phyloP scores from a whole-genome alignment of 768 basidiomycete species.

The Daedalea quercina region DNA sequence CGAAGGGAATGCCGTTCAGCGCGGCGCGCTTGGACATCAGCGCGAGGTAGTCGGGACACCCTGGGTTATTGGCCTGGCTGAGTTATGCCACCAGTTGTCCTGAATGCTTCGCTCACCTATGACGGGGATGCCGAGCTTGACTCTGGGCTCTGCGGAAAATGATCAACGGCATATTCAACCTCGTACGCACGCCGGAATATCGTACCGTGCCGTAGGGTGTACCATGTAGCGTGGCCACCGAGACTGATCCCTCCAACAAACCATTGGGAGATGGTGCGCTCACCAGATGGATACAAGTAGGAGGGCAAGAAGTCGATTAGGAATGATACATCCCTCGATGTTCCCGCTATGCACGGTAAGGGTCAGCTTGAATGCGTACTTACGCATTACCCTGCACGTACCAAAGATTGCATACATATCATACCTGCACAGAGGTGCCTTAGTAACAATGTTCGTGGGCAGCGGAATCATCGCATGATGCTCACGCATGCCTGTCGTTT shows the following conservation, averaged over 20 bases:
- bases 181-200: not conserved
- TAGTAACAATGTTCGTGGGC: constrained; percentile 1
- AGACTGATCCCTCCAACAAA: constrained; percentile 71
- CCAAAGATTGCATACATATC: constrained; percentile 46
- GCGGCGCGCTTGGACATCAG: constrained; percentile 55
- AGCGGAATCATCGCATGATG: not conserved
- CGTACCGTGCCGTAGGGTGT: constrained; percentile 47
- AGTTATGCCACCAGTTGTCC: not conserved
- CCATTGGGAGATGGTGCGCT: constrained; percentile 60
- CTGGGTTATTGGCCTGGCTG: constrained; percentile 39
- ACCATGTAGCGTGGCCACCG: constrained; percentile 83
- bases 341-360: constrained; percentile 38
- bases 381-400: constrained; percentile 16
- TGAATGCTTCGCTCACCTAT: constrained; percentile 12
- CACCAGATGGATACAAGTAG: constrained; percentile 63
- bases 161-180: not conserved
- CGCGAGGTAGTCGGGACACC: constrained; percentile 61
- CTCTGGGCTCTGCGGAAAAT: constrained; percentile 32
- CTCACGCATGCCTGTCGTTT: constrained; percentile 38
- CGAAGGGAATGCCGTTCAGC: constrained; percentile 33
- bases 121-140: constrained; percentile 38
- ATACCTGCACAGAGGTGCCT: constrained; percentile 18
- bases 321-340: constrained; percentile 70
- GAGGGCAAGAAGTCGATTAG: constrained; percentile 75
- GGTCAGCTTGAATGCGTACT: not conserved